These are phyloP conservation scores for Ceratobasidium sp. DNA, from an alignment of 1,284 basidiomycete species.

Conservation along the genomic window DNA sequence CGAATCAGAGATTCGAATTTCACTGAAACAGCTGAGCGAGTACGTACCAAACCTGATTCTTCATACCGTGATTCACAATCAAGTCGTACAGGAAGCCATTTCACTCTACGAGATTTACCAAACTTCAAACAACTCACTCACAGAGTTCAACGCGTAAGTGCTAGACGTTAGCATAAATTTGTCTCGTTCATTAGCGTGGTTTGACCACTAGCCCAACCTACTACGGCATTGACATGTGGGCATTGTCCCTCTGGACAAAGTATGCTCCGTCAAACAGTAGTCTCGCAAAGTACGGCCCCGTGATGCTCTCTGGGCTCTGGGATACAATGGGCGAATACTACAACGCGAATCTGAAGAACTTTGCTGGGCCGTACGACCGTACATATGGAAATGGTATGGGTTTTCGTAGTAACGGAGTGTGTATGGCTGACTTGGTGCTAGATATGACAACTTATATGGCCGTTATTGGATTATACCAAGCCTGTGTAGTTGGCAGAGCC, in stretches of 20 bases:
- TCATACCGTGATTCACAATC: neutral
- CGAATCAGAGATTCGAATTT: constrained; percentile 32
- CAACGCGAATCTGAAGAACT: constrained; percentile 33
- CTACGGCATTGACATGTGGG: constrained; percentile 33
- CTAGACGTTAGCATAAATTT: neutral
- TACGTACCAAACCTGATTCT: neutral
- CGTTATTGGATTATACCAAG: constrained; percentile 24
- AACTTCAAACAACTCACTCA: constrained; percentile 18
- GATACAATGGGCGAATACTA: constrained; percentile 32
- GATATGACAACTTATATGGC: constrained; percentile 35
- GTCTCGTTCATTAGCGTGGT: neutral
- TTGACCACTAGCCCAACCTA: neutral
- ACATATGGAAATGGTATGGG: constrained; percentile 25
- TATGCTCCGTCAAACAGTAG: constrained; percentile 21
- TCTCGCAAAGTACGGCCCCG: constrained; percentile 14
- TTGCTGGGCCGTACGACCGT: constrained; percentile 27
- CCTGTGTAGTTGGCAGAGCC: constrained; percentile 14
- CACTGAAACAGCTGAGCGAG: constrained; percentile 29
- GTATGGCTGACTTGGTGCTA: neutral
- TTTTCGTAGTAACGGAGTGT: neutral
- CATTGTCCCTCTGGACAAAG: constrained; percentile 11
- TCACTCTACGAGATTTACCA: constrained; percentile 15
- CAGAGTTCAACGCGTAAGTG: constrained; percentile 23
- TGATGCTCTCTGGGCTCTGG: constrained; percentile 33
- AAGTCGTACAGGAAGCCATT: neutral